A percentile compares a stretch with the other conserved stretches of the same genome.
phyloP scores from a whole-genome alignment of 2,329 filamentous ascomycete genomes.

The Pseudocercospora ulei region DNA sequence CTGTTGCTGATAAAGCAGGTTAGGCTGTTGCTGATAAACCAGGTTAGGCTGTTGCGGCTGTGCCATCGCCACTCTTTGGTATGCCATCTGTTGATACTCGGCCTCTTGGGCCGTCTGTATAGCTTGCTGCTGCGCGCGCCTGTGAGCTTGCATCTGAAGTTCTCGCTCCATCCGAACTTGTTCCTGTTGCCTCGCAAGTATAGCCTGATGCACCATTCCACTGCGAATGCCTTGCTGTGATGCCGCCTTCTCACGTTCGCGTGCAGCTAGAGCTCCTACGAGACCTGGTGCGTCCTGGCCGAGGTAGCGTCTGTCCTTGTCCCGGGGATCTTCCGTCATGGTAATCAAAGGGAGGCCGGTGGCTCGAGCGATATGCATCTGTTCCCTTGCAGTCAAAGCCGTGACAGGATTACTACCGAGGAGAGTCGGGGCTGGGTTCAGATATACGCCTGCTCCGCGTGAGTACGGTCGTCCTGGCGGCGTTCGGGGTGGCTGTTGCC shows the following conservation, averaged over 20 bases:
- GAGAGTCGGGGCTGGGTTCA: conserved; percentile 10
- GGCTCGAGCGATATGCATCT: conserved; percentile 74
- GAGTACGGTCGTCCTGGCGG: conserved; percentile 30
- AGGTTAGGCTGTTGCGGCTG: conserved; percentile 16
- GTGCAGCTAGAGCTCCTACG: conserved; percentile 66
- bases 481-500: conserved; percentile 27
- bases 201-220: conserved; percentile 62
- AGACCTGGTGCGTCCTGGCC: conserved; percentile 44
- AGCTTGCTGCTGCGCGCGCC: conserved; percentile 33
- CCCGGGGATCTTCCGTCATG: conserved; percentile 46
- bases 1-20: conserved; percentile 6
- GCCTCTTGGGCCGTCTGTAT: conserved; percentile 21
- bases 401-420: conserved; percentile 41
- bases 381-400: conserved; percentile 73
- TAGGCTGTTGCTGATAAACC: conserved; percentile 9
- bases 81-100: conserved; percentile 27
- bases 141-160: conserved; percentile 35
- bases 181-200: conserved; percentile 47
- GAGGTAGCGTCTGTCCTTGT: conserved; percentile 26
- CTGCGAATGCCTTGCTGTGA: conserved; percentile 58
- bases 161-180: conserved; percentile 33
- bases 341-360: conserved; percentile 69
- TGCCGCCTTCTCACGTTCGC: conserved; percentile 66
- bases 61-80: conserved; percentile 16
- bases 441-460: conserved; percentile 28